A percentile compares a stretch with the other conserved stretches of the same genome.
These are phyloP conservation scores for Suillus hirtellus DNA, from an alignment of 768 basidiomycete genomes.

Conservation along the genomic window DNA sequence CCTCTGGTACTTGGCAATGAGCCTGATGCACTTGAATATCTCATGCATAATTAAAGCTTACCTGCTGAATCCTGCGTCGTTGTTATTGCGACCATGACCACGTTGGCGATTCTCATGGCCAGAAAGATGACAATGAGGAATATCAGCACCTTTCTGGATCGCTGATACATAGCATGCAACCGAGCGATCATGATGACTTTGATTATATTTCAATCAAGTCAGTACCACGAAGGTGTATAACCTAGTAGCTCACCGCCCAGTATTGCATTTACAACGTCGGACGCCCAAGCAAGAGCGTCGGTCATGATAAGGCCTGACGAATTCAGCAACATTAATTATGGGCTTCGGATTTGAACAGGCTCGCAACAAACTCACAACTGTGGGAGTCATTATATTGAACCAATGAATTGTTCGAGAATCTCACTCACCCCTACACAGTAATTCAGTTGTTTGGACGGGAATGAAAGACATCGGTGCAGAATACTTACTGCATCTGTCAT, in stretches of 20 bases:
- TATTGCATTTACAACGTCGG: no score
- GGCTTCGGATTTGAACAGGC: neutral
- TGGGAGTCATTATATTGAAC: neutral
- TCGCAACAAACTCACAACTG: neutral
- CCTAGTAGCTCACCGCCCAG: neutral
- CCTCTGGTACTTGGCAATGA: neutral
- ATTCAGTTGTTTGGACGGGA: neutral
- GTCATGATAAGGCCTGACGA: neutral
- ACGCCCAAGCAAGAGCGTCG: neutral
- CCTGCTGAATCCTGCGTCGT: fast-evolving
- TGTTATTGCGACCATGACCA: neutral
- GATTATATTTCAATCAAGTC: neutral
- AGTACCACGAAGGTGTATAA: neutral
- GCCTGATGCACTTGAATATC: neutral
- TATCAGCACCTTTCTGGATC: neutral
- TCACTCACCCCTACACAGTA: neutral
- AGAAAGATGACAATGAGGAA: neutral
- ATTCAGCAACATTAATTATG: neutral
- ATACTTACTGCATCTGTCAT: neutral
- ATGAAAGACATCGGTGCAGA: neutral
- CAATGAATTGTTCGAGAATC: neutral
- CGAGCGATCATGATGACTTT: neutral
- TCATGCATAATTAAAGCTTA: neutral
- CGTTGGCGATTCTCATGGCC: neutral
- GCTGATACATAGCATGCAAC: neutral